These are phyloP conservation scores for Zoysia matrella DNA, from an alignment of 202 grass and related monocot genomes.

Conservation along the genomic window DNA sequence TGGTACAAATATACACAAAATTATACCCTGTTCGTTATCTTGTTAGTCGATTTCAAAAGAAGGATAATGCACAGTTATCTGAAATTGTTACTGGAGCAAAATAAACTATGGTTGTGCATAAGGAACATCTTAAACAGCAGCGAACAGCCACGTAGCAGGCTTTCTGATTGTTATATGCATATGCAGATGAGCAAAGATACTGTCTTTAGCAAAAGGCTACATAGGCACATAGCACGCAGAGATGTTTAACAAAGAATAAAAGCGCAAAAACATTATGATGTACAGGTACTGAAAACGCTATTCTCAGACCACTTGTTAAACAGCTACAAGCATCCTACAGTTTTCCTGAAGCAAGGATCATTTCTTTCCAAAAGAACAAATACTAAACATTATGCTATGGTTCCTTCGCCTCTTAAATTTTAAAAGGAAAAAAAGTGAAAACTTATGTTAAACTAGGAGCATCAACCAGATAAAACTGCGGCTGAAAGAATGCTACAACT, in stretches of 20 bases:
- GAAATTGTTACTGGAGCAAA: too few species aligned
- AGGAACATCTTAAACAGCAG: too few species aligned
- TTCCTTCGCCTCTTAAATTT: background rate
- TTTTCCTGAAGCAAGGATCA: constrained; percentile 14
- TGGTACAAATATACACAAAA: too few species aligned
- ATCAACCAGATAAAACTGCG: constrained; percentile 55
- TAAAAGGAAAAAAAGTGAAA: constrained; percentile 1
- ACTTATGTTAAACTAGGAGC: constrained; percentile 51
- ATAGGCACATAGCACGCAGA: background rate
- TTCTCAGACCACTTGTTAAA: constrained; percentile 26
- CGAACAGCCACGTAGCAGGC: too few species aligned
- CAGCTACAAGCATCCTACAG: constrained; percentile 40
- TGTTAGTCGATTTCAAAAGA: too few species aligned
- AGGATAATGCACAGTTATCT: too few species aligned
- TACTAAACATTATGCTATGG: background rate
- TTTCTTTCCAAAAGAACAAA: constrained; percentile 7
- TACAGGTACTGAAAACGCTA: constrained; percentile 34
- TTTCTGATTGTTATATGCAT: constrained; percentile 24
- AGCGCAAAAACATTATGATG: background rate
- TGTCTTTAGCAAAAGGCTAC: background rate
- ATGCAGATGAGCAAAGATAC: background rate
- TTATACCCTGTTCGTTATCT: background rate
- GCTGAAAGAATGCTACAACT: constrained; percentile 49
- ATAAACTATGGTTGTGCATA: too few species aligned
- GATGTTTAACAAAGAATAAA: background rate